Conservation (phyloP, 331 rosid species). For the Stylosanthes scabra region DNA sequence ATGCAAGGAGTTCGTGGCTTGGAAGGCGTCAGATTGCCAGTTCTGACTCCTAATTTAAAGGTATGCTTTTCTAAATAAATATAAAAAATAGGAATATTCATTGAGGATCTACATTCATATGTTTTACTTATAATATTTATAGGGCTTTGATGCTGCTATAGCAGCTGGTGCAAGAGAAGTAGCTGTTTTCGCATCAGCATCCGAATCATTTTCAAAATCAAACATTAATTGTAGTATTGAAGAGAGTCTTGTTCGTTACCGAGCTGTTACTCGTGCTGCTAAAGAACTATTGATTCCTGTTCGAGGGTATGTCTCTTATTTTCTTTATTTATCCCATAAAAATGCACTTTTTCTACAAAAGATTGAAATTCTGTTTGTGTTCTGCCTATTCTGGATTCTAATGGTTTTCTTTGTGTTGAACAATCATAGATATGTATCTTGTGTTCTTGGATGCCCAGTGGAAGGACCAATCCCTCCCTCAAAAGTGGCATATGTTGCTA, state of each 20-base stretch:
- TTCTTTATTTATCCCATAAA: background rate
- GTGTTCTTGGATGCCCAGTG: constrained; percentile 78
- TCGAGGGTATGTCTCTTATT: constrained; percentile 59
- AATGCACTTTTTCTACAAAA: background rate
- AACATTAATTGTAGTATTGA: constrained; percentile 85
- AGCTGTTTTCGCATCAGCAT: constrained; percentile 84
- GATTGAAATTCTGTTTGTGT: background rate
- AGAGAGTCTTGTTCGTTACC: constrained; percentile 72
- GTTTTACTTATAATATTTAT: constrained; percentile 34
- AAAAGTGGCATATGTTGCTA: constrained; percentile 76
- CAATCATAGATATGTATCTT: constrained; percentile 71
- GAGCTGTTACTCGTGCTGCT: constrained; percentile 70
- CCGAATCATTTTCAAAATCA: constrained; percentile 80
- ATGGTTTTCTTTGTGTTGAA: constrained; percentile 27
- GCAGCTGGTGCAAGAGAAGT: constrained; percentile 87
- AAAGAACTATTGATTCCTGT: constrained; percentile 74
- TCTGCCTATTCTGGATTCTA: constrained; percentile 13
- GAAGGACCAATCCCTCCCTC: constrained; percentile 77
- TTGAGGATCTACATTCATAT: background rate
- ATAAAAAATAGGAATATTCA: background rate
- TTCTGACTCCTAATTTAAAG: constrained; percentile 83
- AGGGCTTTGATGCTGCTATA: constrained; percentile 82
- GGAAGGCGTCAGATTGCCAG: constrained; percentile 74
- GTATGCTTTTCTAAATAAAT: constrained; percentile 44
- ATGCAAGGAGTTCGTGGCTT: constrained; percentile 66